Percentiles rank a stretch among this genome's conserved stretches.
These are phyloP conservation scores for Trichoderma parareesei DNA, from an alignment of 495 filamentous ascomycete species.

Conservation along the genomic window DNA sequence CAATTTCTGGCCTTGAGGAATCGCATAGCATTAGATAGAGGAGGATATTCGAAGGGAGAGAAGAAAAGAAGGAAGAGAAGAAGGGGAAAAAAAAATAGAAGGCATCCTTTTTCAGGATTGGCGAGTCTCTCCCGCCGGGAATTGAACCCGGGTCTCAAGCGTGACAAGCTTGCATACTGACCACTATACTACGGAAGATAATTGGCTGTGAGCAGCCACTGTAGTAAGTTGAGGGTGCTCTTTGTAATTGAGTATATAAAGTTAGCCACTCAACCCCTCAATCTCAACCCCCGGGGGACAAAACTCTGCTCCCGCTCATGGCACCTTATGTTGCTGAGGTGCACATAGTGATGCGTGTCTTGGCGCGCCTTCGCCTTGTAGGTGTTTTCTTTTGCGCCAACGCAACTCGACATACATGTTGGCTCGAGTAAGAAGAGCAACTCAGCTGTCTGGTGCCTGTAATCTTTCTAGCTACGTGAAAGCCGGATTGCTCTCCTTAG, in stretches of 20 bases:
- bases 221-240: neutral
- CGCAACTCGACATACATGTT: no score
- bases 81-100: slow-evolving; percentile 4
- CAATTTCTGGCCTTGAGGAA: no score
- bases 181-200: slow-evolving; percentile 9
- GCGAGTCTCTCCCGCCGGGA: slow-evolving; percentile 4
- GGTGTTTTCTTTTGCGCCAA: no score
- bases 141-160: slow-evolving; percentile 10
- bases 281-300: neutral
- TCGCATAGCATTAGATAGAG: no score
- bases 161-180: slow-evolving; percentile 10
- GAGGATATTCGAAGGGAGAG: no score
- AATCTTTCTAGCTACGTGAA: neutral
- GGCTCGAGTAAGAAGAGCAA: no score
- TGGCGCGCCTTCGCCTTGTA: neutral
- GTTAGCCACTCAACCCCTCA: no score
- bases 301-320: neutral
- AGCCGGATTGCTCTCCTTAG: neutral
- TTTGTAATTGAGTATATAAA: neutral
- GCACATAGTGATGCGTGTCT: neutral
- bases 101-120: neutral
- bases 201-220: slow-evolving; percentile 6
- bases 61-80: no score
- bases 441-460: no score
- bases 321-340: neutral